Conservation (phyloP, 495 filamentous ascomycete species). For the Staphylotrichum tortipilum region DNA sequence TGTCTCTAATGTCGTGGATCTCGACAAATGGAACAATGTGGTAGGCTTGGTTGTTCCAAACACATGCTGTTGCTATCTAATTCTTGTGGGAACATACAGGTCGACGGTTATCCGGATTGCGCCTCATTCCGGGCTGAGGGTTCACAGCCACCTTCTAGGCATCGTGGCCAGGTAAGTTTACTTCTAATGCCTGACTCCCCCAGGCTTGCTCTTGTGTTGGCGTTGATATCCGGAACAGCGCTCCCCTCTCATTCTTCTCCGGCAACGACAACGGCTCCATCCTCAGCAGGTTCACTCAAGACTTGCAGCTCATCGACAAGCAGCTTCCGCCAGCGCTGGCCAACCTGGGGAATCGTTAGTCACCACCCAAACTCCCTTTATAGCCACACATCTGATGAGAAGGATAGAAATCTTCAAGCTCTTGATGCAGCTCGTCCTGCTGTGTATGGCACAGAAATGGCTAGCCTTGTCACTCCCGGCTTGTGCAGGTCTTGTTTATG, state of each 20-base stretch:
- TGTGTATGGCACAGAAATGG: conserved; percentile 38
- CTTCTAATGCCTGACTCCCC: neutral
- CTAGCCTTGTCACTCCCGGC: conserved; percentile 30
- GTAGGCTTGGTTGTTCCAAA: conserved; percentile 7
- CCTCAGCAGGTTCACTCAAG: conserved; percentile 49
- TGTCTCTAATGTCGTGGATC: conserved; percentile 24
- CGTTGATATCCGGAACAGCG: neutral
- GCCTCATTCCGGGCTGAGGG: conserved; percentile 8
- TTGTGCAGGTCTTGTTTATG: conserved; percentile 32
- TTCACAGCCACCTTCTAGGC: conserved; percentile 16
- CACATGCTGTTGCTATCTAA: neutral
- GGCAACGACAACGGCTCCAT: conserved; percentile 19
- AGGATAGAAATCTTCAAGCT: conserved; percentile 21
- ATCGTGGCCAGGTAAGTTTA: conserved; percentile 12
- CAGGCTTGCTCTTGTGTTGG: too few species aligned
- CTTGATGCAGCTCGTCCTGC: conserved; percentile 27
- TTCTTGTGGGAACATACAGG: neutral
- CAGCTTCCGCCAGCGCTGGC: conserved; percentile 29
- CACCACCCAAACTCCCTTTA: neutral
- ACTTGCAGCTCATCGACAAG: conserved; percentile 53
- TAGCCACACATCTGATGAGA: neutral
- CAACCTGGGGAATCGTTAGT: conserved; percentile 13
- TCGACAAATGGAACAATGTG: conserved; percentile 23
- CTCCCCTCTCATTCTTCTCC: conserved; percentile 22
- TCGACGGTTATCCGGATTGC: conserved; percentile 5